Percentiles rank a stretch among this genome's conserved stretches.
Evolutionary conservation across 176 grass and related monocot species (phyloP).

Genomic region (Oryza glaberrima): DNA sequence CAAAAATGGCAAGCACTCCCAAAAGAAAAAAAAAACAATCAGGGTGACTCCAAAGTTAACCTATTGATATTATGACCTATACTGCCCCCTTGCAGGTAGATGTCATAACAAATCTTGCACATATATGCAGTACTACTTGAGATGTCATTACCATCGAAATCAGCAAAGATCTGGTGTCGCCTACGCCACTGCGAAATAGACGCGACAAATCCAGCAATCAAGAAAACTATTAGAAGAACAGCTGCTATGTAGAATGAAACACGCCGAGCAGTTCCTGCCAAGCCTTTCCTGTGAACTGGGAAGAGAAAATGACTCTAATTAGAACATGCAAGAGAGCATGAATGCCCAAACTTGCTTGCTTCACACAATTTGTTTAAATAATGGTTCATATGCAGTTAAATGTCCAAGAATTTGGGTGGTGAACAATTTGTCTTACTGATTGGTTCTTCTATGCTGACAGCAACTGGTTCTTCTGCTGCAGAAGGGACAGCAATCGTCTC

Average conservation of each 20-base stretch:
- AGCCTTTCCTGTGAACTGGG: conserved; percentile 43
- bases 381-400: neutral
- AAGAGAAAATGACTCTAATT: conserved; percentile 19
- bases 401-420: neutral
- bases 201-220: conserved; percentile 20
- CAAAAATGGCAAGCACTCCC: neutral
- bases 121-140: neutral
- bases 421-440: conserved; percentile 16
- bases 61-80: conserved; percentile 43
- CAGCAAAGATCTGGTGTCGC: conserved; percentile 70
- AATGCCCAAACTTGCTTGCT: neutral
- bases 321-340: conserved; percentile 1
- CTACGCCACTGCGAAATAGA: conserved; percentile 43
- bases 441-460: conserved; percentile 20
- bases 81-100: conserved; percentile 9
- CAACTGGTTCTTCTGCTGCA: conserved; percentile 27
- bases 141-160: conserved; percentile 65
- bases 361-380: neutral
- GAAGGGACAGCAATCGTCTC: conserved; percentile 40
- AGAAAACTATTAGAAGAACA: conserved; percentile 24
- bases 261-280: conserved; percentile 20
- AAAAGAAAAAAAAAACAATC: conserved; percentile 5
- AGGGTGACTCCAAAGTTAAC: conserved; percentile 4
- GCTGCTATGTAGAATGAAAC: conserved; percentile 35
- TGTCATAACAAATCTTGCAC: neutral